Base-by-base conservation (phyloP, 108 stramenopile species). In the Cyclotella choctawhatcheeana region DNA sequence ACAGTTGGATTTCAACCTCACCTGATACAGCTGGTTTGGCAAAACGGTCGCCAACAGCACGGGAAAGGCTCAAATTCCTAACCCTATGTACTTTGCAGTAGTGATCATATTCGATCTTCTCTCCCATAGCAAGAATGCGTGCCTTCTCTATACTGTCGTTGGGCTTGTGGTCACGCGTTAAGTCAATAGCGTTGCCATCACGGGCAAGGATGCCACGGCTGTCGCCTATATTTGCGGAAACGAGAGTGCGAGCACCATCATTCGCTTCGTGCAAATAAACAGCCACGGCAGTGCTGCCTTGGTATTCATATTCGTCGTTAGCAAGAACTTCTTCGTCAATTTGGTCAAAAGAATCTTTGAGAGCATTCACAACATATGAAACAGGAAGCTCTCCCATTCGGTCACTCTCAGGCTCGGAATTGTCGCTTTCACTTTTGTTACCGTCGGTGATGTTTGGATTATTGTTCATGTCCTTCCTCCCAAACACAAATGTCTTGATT, bases 221-320 rank as follows among this genome's bases (percentile, higher is more conserved):
- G 73, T 98, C 97, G 1, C 99, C 99, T 14, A 98, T 89, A 69
- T 98, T 99, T 13, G 97, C 99, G 34, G 93, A 84, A 30, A 94
- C 48, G 0, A 99, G 71, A 8, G 95, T 91, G 26, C 89, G 81
- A 21, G 48, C 58, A n/a, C 86, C 88, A 60, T 91, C 83, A 64
- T 75, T 54, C 14, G 75, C 82, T 61, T 85, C 86, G 66, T 95
- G 93, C 22, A 97, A 33, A 44, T 94, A 51, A 25, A 90, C 91
- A 22, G 91, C 96, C 13, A 98, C 93, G 25, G 97, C 95, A 3
- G 98, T 99, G 73, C 95, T 96, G 53, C 98, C 95, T 73, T 90
- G 88, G 61, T 89, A 88, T 33, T 88, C 79, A 43, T 81, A 87
- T 55, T 85, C 83, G 25, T 87, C 84, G 16, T 77, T 62, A 12